phyloP scores from a whole-genome alignment of 768 basidiomycete genomes.

The Lentinula boryana region DNA sequence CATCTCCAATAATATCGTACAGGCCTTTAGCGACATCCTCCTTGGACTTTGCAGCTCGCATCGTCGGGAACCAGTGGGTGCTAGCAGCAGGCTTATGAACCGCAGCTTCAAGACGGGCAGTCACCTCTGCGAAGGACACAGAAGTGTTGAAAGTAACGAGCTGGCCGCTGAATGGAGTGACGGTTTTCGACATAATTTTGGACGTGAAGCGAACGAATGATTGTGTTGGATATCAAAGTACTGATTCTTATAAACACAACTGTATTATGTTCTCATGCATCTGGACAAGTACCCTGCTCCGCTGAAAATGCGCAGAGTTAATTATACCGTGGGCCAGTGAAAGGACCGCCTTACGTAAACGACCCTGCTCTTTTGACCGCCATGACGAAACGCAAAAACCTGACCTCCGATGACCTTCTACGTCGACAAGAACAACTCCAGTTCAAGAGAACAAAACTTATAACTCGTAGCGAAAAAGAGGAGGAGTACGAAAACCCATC shows the following conservation, averaged over 20 bases:
- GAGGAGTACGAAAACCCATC: neutral
- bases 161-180: slow-evolving; percentile 30
- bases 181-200: slow-evolving; percentile 19
- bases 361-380: neutral
- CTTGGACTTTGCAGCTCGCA: slow-evolving; percentile 20
- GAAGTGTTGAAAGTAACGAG: slow-evolving; percentile 37
- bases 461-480: neutral
- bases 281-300: neutral
- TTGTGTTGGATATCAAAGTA: no score
- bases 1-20: slow-evolving; percentile 20
- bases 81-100: slow-evolving; percentile 32
- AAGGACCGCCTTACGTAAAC: no score
- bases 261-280: no score
- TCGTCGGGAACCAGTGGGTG: slow-evolving; percentile 18
- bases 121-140: slow-evolving; percentile 33
- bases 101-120: slow-evolving; percentile 35
- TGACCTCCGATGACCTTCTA: slow-evolving; percentile 43
- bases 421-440: slow-evolving; percentile 36
- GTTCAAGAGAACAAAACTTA: slow-evolving; percentile 29
- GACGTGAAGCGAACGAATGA: neutral
- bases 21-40: slow-evolving; percentile 32
- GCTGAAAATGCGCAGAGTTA: neutral
- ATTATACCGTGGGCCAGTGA: neutral
- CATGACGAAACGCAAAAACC: slow-evolving; percentile 19
- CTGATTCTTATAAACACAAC: no score